Conservation (phyloP, 176 grass and related monocot genomes). For the Hordeum marinum region DNA sequence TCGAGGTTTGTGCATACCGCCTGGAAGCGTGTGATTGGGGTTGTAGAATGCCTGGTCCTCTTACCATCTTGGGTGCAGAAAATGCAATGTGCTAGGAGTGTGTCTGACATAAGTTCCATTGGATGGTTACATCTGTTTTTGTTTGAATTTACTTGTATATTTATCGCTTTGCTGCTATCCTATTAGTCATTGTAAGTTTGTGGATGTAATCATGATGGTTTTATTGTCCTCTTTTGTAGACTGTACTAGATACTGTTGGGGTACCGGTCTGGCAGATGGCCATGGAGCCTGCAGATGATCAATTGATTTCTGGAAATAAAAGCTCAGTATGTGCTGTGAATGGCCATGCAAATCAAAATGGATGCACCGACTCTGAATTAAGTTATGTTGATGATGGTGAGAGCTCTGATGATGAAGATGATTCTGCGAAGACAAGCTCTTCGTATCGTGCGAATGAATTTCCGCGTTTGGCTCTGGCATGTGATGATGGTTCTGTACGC, state of each 20-base stretch:
- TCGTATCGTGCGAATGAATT: conserved; percentile 23
- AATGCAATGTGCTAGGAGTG: neutral
- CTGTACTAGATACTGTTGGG: conserved; percentile 65
- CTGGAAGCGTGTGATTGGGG: neutral
- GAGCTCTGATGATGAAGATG: conserved; percentile 49
- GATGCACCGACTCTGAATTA: conserved; percentile 48
- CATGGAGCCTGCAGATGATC: conserved; percentile 59
- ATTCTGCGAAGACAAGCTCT: conserved; percentile 31
- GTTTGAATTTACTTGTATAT: neutral
- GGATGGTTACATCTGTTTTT: neutral
- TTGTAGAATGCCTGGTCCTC: neutral
- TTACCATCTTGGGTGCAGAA: neutral
- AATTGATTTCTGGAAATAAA: conserved; percentile 26
- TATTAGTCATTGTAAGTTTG: neutral
- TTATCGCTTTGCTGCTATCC: neutral
- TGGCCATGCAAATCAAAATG: conserved; percentile 44
- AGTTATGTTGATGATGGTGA: conserved; percentile 67
- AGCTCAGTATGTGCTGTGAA: conserved; percentile 13
- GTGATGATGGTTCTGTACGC: conserved; percentile 81
- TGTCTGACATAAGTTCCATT: neutral
- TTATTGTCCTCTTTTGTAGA: conserved; percentile 40
- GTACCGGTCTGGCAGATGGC: conserved; percentile 86
- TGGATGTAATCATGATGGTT: conserved; percentile 9
- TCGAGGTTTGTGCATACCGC: neutral
- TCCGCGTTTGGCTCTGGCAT: conserved; percentile 72